Evolutionary conservation across 495 filamentous ascomycete species (phyloP).

Genomic region (Pseudomonodictys pantanalensis): DNA sequence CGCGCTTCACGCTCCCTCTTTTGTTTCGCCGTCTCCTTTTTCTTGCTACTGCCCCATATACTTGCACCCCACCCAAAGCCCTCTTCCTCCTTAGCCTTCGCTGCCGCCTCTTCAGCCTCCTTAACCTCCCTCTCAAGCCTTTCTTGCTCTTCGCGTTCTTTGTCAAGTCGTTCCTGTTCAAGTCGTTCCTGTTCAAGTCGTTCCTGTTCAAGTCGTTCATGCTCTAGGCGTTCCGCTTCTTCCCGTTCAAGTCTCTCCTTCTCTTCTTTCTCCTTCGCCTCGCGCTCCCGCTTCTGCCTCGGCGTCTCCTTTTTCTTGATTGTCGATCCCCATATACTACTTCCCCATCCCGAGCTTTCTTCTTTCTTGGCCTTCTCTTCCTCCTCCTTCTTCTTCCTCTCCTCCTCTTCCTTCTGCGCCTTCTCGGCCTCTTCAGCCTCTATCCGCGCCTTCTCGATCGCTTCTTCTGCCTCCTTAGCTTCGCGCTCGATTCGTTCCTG

Average conservation of each 20-base stretch:
- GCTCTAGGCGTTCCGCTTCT: conserved; percentile 11
- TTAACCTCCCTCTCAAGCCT: conserved; percentile 22
- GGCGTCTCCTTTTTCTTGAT: conserved; percentile 14
- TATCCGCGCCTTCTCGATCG: conserved; percentile 16
- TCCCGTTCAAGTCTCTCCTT: conserved; percentile 13
- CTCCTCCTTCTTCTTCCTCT: conserved; percentile 19
- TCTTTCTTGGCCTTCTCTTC: conserved; percentile 4
- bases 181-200: neutral
- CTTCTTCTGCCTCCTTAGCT: conserved; percentile 31
- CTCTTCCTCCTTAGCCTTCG: conserved; percentile 18
- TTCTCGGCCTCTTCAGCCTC: conserved; percentile 12
- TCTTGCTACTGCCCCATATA: conserved; percentile 3
- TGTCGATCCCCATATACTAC: conserved; percentile 7
- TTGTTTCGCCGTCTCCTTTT: conserved; percentile 24
- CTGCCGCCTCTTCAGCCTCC: conserved; percentile 34
- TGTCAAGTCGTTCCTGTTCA: neutral
- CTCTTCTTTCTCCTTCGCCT: neutral
- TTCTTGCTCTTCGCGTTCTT: conserved; percentile 7
- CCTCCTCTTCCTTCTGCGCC: conserved; percentile 6
- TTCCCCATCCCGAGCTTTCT: conserved; percentile 9
- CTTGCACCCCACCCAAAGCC: conserved; percentile 15
- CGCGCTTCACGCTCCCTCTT: conserved; percentile 10
- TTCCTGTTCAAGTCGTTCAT: conserved; percentile 29
- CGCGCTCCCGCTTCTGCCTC: conserved; percentile 28
- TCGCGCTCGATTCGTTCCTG: conserved; percentile 12